Evolutionary conservation across 2,329 filamentous ascomycete genomes (phyloP), one percentile per base, ranked within the genome.

Genomic region (Cordyceps javanica): DNA sequence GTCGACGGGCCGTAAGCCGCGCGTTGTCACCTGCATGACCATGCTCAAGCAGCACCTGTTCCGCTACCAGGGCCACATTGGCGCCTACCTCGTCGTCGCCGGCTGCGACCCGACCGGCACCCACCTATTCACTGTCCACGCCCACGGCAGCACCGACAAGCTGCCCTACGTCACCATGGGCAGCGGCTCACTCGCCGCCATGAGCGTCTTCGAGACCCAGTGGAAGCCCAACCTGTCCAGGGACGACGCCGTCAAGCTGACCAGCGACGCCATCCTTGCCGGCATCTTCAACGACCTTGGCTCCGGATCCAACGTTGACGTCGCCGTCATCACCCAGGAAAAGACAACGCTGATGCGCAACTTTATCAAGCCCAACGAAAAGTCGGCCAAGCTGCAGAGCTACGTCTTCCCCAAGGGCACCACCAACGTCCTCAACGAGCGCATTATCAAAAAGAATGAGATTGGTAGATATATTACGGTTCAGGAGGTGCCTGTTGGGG

Each of bases 161-260:
- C 87, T 99, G 50, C 94, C 94, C 52, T 99, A 99, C 74, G 95
- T 99, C 65, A 99, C 95, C 63, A 99, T 99, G 94, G 94, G 94
- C 56, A 96, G 90, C 25, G 94, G 94, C 63, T 96, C 91, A 49
- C 80, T 99, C 64, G 94, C 94, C 28, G 94, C 94, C 70, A 99
- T 99, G 94, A 90, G 90, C 32, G 89, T 99, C 53, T 99, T 99
- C 70, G 94, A 99, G 81, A 95, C 92, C 51, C 87, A 88, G 75
- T 99, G 95, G 95, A 90, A 92, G 82, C 77, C 85, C 8, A 77
- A 85, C 60, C 73, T 97, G 71, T 88, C 82, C 62, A 81, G 84
- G 65, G 89, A 95, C 38, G 89, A 89, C 51, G 92, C 92, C n/a
- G 79, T 97, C 60, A 85, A 87, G 69, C 79, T 97, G 62, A 87